Evolutionary conservation across 805 yeast genomes (phyloP).

Genomic region (Schizosaccharomyces octosporus): DNA sequence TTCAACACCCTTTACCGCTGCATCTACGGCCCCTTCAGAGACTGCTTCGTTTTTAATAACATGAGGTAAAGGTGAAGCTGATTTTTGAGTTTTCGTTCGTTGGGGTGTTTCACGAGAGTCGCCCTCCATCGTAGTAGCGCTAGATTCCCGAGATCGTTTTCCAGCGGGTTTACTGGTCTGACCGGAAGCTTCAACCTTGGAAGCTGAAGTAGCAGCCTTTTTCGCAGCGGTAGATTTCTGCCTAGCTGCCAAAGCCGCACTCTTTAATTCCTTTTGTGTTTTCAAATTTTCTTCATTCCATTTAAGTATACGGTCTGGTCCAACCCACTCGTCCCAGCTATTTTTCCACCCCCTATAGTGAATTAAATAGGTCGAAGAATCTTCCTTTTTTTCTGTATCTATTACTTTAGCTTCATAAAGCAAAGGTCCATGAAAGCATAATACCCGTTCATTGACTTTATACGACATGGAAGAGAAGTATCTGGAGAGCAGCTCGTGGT

Average conservation of each 20-base stretch:
- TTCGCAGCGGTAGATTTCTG: conserved; percentile 10
- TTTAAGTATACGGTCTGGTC: conserved; percentile 38
- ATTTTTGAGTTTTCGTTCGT: neutral
- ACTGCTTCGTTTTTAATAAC: neutral
- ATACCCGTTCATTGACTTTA: neutral
- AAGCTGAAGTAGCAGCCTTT: conserved; percentile 4
- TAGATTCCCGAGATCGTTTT: conserved; percentile 1
- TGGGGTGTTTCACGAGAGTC: neutral
- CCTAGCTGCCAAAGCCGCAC: conserved; percentile 18
- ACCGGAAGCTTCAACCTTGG: conserved; percentile 3
- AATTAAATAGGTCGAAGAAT: conserved; percentile 26
- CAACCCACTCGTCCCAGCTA: conserved; percentile 89
- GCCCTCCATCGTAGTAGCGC: neutral
- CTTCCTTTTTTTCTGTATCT: conserved; percentile 15
- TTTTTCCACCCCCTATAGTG: conserved; percentile 92
- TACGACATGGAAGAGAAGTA: neutral
- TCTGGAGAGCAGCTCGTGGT: neutral
- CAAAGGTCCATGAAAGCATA: conserved; percentile 56
- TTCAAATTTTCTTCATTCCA: conserved; percentile 42
- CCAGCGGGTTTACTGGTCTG: conserved; percentile 1
- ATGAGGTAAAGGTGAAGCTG: neutral
- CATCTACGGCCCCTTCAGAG: neutral
- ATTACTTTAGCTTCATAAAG: conserved; percentile 57
- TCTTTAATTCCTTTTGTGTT: conserved; percentile 34
- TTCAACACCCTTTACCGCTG: neutral